These are phyloP conservation scores for Sugiyamaella americana DNA, from an alignment of 805 yeast genomes.

Conservation along the genomic window DNA sequence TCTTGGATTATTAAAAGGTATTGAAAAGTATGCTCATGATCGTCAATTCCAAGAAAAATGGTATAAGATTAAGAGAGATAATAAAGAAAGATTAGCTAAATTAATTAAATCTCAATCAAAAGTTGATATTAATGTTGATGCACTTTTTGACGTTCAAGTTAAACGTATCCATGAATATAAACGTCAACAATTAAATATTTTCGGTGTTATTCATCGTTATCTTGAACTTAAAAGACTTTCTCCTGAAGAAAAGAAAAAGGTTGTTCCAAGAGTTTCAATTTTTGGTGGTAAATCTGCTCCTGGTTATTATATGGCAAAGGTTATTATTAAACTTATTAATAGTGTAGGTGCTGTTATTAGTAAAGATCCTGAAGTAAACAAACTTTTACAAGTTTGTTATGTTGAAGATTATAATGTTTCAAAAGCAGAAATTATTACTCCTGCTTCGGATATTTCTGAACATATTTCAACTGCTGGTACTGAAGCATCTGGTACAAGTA, in stretches of 20 bases:
- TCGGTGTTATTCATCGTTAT: slow-evolving; percentile 83
- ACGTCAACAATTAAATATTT: slow-evolving; percentile 88
- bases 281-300: slow-evolving; percentile 97
- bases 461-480: slow-evolving; percentile 97
- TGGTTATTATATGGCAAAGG: slow-evolving; percentile 94
- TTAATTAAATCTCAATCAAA: slow-evolving; percentile 59
- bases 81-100: slow-evolving; percentile 61
- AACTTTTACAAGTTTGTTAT: slow-evolving; percentile 76
- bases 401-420: slow-evolving; percentile 91
- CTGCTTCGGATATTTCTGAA: slow-evolving; percentile 86
- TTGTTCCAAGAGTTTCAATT: slow-evolving; percentile 68
- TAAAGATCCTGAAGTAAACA: slow-evolving; percentile 66
- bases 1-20: slow-evolving; percentile 57
- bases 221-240: slow-evolving; percentile 65
- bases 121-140: slow-evolving; percentile 62
- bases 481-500: slow-evolving; percentile 93
- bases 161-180: slow-evolving; percentile 94
- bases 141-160: slow-evolving; percentile 85
- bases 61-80: slow-evolving; percentile 62
- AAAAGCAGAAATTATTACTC: slow-evolving; percentile 84
- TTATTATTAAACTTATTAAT: slow-evolving; percentile 79
- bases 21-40: slow-evolving; percentile 65
- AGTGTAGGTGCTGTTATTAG: slow-evolving; percentile 76
- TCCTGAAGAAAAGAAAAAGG: slow-evolving; percentile 53
- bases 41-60: slow-evolving; percentile 60